phyloP scores from a whole-genome alignment of 2,329 filamentous ascomycete species.

The Hypoxylon sp. region DNA sequence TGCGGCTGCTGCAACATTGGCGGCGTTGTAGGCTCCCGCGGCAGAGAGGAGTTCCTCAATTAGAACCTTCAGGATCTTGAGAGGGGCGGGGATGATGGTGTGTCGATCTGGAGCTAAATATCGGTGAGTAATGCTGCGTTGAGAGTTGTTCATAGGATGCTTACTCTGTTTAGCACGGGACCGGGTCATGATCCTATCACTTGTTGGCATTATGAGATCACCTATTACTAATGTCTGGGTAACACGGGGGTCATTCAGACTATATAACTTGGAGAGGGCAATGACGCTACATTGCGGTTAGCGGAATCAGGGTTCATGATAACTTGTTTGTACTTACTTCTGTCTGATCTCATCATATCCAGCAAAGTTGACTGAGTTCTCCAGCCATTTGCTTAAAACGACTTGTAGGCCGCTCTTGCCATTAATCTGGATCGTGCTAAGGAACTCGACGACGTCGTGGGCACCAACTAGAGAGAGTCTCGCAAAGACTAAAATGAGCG shows the following conservation, averaged over 20 bases:
- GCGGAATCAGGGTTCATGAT: slow-evolving; percentile 33
- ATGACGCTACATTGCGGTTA: slow-evolving; percentile 76
- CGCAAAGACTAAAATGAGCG: slow-evolving; percentile 94
- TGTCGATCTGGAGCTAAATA: slow-evolving; percentile 84
- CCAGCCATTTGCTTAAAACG: slow-evolving; percentile 94
- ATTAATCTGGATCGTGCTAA: slow-evolving; percentile 85
- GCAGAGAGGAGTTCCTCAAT: slow-evolving; percentile 91
- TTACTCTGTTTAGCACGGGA: slow-evolving; percentile 88
- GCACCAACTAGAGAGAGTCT: slow-evolving; percentile 88
- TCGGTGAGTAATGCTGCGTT: slow-evolving; percentile 49
- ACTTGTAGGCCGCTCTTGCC: slow-evolving; percentile 87
- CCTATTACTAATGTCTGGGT: slow-evolving; percentile 88
- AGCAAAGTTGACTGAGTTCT: slow-evolving; percentile 97
- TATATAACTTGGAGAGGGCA: slow-evolving; percentile 91
- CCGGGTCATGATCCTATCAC: slow-evolving; percentile 91
- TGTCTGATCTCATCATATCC: slow-evolving; percentile 97
- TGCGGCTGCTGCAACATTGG: slow-evolving; percentile 74
- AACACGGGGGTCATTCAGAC: slow-evolving; percentile 85
- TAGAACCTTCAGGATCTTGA: slow-evolving; percentile 97
- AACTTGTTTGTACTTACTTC: slow-evolving; percentile 75
- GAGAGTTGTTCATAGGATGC: slow-evolving; percentile 48
- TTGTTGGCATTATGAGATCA: slow-evolving; percentile 85
- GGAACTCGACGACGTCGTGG: slow-evolving; percentile 91
- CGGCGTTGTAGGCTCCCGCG: slow-evolving; percentile 73
- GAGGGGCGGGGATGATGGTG: slow-evolving; percentile 85